Conservation (phyloP, 257 asterid genomes). For the Anisodus acutangulus region DNA sequence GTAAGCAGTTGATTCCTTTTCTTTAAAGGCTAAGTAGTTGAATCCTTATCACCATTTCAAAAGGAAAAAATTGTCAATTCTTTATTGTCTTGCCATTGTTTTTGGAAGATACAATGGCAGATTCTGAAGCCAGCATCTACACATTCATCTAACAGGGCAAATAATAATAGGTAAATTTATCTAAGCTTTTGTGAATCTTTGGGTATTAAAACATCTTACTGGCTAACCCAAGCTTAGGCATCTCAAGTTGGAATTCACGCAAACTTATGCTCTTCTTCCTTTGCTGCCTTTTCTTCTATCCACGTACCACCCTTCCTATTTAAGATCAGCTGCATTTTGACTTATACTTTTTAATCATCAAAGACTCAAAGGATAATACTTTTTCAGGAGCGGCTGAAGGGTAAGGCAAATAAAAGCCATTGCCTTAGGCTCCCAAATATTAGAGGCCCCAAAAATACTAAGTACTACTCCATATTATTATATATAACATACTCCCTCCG, state of each 20-base stretch:
- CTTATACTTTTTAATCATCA: neutral
- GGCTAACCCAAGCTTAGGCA: conserved; percentile 9
- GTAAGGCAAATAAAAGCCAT: neutral
- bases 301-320: neutral
- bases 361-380: neutral
- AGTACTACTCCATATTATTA: too few relatives aligned
- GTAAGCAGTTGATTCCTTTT: neutral
- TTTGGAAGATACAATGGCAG: neutral
- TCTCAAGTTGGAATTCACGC: neutral
- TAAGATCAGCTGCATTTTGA: neutral
- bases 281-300: neutral
- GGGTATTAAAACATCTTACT: neutral
- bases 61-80: neutral
- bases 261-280: neutral
- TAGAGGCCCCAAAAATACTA: neutral
- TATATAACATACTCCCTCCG: neutral
- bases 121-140: neutral
- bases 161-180: neutral
- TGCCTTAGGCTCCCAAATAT: neutral
- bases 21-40: too few relatives aligned
- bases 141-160: neutral
- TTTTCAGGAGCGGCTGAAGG: neutral
- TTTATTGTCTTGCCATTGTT: neutral
- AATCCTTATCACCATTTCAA: neutral
- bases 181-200: neutral